These are phyloP conservation scores for Sporothrix euskadiensis DNA, from an alignment of 2,329 filamentous ascomycete species.

Conservation along the genomic window DNA sequence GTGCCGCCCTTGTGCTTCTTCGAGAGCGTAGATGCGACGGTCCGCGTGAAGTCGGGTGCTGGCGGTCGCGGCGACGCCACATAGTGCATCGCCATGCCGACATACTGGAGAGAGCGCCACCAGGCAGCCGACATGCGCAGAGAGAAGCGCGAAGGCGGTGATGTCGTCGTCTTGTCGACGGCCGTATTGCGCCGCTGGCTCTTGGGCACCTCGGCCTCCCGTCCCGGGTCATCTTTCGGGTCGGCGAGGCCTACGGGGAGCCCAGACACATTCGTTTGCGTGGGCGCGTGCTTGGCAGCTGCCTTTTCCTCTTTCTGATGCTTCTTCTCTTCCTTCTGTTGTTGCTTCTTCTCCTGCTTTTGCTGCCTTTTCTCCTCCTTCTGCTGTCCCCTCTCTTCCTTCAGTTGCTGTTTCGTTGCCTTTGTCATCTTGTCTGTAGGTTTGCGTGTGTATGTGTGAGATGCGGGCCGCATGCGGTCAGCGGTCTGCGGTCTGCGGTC, in stretches of 20 bases:
- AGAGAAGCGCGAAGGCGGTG: conserved; percentile 54
- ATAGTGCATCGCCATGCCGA: conserved; percentile 69
- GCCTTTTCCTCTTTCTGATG: background rate
- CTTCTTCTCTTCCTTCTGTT: background rate
- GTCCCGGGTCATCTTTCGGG: conserved; percentile 24
- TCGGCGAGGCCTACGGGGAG: conserved; percentile 33
- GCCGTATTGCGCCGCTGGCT: background rate
- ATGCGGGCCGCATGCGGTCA: background rate
- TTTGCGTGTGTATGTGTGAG: background rate
- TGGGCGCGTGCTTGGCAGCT: conserved; percentile 1
- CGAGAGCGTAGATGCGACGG: conserved; percentile 51
- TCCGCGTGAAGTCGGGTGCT: conserved; percentile 58
- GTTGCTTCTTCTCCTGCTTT: background rate
- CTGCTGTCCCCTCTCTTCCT: background rate
- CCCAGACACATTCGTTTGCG: conserved; percentile 30
- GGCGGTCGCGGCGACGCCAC: conserved; percentile 62
- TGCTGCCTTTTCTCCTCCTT: background rate
- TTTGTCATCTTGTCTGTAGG: background rate
- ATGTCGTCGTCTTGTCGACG: conserved; percentile 18
- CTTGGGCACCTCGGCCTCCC: conserved; percentile 21
- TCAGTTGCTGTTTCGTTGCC: background rate
- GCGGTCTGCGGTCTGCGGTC: too few species aligned
- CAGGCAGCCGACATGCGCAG: conserved; percentile 63
- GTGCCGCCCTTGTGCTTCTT: conserved; percentile 35
- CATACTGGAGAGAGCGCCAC: conserved; percentile 67